These are phyloP conservation scores for Ascocoryne sarcoides DNA, from an alignment of 2,329 filamentous ascomycete species.

Conservation along the genomic window DNA sequence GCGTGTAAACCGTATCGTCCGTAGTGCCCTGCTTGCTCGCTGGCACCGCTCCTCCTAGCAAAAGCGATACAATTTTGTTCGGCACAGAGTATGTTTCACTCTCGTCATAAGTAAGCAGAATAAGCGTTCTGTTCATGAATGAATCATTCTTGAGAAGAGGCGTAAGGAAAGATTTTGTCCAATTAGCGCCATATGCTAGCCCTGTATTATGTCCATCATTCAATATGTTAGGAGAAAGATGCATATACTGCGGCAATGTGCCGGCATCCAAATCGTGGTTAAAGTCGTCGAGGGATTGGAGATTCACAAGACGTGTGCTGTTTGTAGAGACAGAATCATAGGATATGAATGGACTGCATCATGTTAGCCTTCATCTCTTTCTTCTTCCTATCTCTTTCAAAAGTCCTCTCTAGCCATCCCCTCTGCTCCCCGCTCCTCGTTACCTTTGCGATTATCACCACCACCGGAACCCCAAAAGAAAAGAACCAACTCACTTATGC, in stretches of 20 bases:
- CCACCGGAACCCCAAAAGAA: neutral
- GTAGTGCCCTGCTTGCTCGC: constrained; percentile 37
- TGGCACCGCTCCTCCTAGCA: constrained; percentile 47
- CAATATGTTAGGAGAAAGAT: constrained; percentile 55
- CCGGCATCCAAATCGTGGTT: constrained; percentile 45
- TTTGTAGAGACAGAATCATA: constrained; percentile 46
- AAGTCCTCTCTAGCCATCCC: no score
- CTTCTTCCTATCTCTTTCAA: no score
- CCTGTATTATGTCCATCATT: constrained; percentile 55
- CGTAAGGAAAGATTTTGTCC: constrained; percentile 43
- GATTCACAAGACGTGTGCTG: constrained; percentile 41
- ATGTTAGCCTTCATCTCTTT: constrained; percentile 5
- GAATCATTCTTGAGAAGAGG: constrained; percentile 42
- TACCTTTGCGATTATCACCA: neutral
- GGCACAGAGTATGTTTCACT: constrained; percentile 41
- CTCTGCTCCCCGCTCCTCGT: neutral
- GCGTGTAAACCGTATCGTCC: constrained; percentile 41
- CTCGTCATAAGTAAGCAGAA: constrained; percentile 52
- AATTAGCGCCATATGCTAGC: constrained; percentile 41
- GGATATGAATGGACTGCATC: constrained; percentile 33
- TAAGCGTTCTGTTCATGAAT: constrained; percentile 45
- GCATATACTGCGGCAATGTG: constrained; percentile 55
- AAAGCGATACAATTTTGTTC: constrained; percentile 45
- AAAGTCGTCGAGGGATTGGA: constrained; percentile 57
- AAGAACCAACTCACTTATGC: constrained; percentile 26